Evolutionary conservation across 2,329 filamentous ascomycete genomes (phyloP).

Genomic region (Botrytis squamosa): DNA sequence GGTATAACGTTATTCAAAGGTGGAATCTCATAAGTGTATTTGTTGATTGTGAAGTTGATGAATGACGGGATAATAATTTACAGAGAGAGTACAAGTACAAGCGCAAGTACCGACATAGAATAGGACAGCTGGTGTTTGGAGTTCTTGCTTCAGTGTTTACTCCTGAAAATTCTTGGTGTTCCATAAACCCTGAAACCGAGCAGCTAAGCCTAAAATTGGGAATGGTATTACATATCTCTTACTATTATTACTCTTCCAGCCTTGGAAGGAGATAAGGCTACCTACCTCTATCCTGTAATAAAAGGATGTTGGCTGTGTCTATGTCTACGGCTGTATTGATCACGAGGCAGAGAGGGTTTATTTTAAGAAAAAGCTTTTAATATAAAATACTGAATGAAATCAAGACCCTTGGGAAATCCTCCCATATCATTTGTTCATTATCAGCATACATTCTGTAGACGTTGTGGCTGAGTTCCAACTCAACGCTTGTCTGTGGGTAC

Average conservation of each 20-base stretch:
- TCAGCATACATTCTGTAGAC: not conserved
- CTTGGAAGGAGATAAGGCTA: not conserved
- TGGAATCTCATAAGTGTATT: not conserved
- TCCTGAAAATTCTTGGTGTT: not conserved
- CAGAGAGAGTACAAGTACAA: too few relatives aligned
- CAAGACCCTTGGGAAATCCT: not conserved
- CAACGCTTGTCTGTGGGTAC: not conserved
- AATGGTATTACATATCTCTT: too few relatives aligned
- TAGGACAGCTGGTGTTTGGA: slow-evolving; percentile 10
- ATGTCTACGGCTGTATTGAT: too few relatives aligned
- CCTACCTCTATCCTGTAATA: too few relatives aligned
- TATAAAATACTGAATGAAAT: not conserved
- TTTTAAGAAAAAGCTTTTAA: not conserved
- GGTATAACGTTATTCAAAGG: not conserved
- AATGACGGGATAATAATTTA: not conserved
- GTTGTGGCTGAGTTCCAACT: slow-evolving; percentile 1
- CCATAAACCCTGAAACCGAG: not conserved
- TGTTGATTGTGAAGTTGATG: not conserved
- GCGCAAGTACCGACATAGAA: not conserved
- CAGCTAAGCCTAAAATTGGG: not conserved
- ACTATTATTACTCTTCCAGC: not conserved
- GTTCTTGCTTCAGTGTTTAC: not conserved
- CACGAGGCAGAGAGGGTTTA: not conserved
- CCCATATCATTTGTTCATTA: not conserved
- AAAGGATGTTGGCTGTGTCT: not conserved